phyloP scores from a whole-genome alignment of 208 protist species.

The Blechomonas ayalai region DNA sequence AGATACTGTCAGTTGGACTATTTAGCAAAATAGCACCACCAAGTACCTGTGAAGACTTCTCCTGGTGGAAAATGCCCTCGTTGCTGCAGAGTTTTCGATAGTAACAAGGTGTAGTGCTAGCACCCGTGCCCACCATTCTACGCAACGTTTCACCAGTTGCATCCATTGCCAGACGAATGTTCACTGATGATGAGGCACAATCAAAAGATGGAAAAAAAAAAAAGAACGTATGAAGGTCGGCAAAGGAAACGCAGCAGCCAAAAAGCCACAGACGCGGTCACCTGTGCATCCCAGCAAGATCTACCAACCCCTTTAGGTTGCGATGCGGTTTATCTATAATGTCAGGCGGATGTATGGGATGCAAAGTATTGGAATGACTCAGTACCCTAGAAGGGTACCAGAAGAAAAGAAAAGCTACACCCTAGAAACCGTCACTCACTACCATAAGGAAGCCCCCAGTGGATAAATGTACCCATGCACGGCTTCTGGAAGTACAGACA shows the following conservation, averaged over 20 bases:
- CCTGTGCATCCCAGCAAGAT: neutral
- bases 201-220: too few species aligned
- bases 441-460: too few species aligned
- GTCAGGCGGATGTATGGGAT: constrained; percentile 2
- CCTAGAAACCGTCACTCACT: too few species aligned
- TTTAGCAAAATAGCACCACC: constrained; percentile 73
- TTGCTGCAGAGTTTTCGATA: constrained; percentile 1
- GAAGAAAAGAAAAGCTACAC: constrained; percentile 4
- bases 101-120: constrained; percentile 14
- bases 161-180: too few species aligned
- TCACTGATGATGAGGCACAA: neutral
- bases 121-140: constrained; percentile 20
- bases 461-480: too few species aligned
- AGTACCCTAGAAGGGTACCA: neutral
- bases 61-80: constrained; percentile 23
- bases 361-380: neutral
- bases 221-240: neutral
- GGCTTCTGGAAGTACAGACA: too few species aligned
- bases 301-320: neutral
- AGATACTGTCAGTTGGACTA: constrained; percentile 35
- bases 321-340: neutral
- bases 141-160: constrained; percentile 1
- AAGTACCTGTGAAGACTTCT: too few species aligned
- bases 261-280: neutral
- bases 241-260: neutral